These are phyloP conservation scores for Cutaneotrichosporon sp. DNA, from an alignment of 1,284 basidiomycete species.

Conservation along the genomic window DNA sequence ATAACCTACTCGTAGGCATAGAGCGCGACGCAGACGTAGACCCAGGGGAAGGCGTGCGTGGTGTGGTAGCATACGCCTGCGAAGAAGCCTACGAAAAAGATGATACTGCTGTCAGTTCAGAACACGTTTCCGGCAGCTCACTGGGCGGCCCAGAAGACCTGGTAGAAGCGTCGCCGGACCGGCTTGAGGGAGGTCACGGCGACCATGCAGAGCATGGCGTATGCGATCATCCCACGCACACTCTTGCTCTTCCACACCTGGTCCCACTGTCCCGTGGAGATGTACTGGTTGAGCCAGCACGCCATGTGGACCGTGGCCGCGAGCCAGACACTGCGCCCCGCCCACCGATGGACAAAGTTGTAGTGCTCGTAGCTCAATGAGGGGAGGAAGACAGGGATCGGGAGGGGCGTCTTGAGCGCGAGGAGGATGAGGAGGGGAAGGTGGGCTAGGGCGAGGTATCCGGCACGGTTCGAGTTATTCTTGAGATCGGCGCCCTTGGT, in stretches of 20 bases:
- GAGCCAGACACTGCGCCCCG: conserved; percentile 65
- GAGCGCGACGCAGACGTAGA: conserved; percentile 75
- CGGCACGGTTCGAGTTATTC: conserved; percentile 70
- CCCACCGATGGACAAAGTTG: conserved; percentile 73
- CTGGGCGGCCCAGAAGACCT: conserved; percentile 43
- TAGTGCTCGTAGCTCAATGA: conserved; percentile 71
- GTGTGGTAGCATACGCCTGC: conserved; percentile 80
- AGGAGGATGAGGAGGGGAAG: conserved; percentile 76
- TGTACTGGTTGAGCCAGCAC: conserved; percentile 46
- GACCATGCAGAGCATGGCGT: conserved; percentile 42
- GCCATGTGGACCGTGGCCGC: conserved; percentile 41
- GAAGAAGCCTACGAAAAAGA: conserved; percentile 71
- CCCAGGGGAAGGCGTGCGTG: conserved; percentile 68
- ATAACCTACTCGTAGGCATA: conserved; percentile 66
- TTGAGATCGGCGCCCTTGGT: conserved; percentile 59
- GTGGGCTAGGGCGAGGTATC: conserved; percentile 72
- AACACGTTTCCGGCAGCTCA: conserved; percentile 8
- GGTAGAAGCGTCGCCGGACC: conserved; percentile 41
- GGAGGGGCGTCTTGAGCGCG: conserved; percentile 65
- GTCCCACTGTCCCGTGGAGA: conserved; percentile 25
- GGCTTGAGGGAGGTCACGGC: conserved; percentile 47
- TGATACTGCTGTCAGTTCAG: conserved; percentile 27
- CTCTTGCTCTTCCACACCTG: conserved; percentile 34
- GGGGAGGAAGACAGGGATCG: conserved; percentile 69
- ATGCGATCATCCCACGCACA: conserved; percentile 41